Evolutionary conservation across 768 basidiomycete species (phyloP).

Genomic region (Agaricus blazei): DNA sequence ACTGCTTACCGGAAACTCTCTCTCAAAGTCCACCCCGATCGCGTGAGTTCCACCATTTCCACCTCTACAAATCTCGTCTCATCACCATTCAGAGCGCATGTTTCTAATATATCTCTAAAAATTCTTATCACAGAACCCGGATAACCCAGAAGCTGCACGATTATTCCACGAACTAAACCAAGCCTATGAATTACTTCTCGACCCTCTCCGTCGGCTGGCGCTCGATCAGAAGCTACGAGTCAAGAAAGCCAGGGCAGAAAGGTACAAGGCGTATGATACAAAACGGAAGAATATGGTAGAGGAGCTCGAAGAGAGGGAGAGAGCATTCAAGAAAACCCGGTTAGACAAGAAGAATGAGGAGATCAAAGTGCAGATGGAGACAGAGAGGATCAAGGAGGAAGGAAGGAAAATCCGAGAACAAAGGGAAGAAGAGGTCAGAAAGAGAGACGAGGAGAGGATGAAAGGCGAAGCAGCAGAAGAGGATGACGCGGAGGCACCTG

Average conservation of each 20-base stretch:
- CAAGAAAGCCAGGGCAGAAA: conserved; percentile 60
- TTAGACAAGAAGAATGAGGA: conserved; percentile 59
- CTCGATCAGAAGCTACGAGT: conserved; percentile 76
- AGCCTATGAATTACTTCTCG: conserved; percentile 76
- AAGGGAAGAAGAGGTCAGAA: conserved; percentile 47
- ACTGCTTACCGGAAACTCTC: conserved; percentile 78
- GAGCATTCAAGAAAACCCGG: conserved; percentile 68
- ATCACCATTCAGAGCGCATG: too few species aligned
- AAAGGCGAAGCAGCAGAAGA: conserved; percentile 23
- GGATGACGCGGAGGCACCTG: conserved; percentile 49
- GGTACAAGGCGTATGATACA: conserved; percentile 64
- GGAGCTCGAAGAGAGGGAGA: conserved; percentile 76
- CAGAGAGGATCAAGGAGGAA: conserved; percentile 71
- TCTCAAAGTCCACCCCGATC: conserved; percentile 83
- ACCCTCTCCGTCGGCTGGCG: conserved; percentile 72
- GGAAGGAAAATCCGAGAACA: conserved; percentile 66
- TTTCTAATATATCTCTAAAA: neutral
- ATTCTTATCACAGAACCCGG: conserved; percentile 52
- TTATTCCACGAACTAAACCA: conserved; percentile 84
- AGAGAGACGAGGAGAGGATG: conserved; percentile 34
- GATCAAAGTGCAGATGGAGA: conserved; percentile 48
- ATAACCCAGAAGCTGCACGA: conserved; percentile 78
- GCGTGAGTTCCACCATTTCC: conserved; percentile 39
- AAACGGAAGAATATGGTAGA: conserved; percentile 74
- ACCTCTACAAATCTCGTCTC: too few species aligned